Conservation (phyloP, 371 early-diverging fungal genomes). For the Lichtheimia hyalospora region DNA sequence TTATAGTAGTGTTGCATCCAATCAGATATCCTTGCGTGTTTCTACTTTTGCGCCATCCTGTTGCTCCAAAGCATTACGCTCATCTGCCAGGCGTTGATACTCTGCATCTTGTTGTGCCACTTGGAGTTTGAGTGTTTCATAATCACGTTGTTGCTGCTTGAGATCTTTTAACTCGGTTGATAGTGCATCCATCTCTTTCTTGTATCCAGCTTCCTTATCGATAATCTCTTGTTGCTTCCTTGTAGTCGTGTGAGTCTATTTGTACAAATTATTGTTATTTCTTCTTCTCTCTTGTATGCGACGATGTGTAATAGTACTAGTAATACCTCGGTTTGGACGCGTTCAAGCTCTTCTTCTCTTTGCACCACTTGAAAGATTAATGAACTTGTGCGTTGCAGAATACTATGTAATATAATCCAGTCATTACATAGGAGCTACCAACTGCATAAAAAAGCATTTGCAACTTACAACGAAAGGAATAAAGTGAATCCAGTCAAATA, state of each 20-base stretch:
- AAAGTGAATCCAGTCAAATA: constrained; percentile 88
- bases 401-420: constrained; percentile 24
- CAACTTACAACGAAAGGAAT: constrained; percentile 73
- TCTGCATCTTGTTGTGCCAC: constrained; percentile 68
- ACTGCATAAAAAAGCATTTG: not conserved
- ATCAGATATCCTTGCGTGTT: constrained; percentile 1
- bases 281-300: not conserved
- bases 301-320: not conserved
- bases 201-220: constrained; percentile 34
- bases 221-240: constrained; percentile 29
- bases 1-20: not conserved
- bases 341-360: constrained; percentile 66
- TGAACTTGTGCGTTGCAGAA: constrained; percentile 75
- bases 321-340: constrained; percentile 52
- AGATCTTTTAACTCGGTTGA: constrained; percentile 50
- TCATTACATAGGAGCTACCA: not conserved
- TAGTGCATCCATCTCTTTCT: constrained; percentile 29
- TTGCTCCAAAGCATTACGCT: constrained; percentile 50
- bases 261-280: too few relatives aligned
- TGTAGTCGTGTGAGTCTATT: constrained; percentile 13
- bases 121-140: constrained; percentile 78
- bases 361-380: constrained; percentile 68
- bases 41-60: constrained; percentile 2
- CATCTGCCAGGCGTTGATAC: constrained; percentile 75
- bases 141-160: constrained; percentile 55